Percentiles rank a stretch among this genome's conserved stretches.
Conservation (phyloP, 805 yeast genomes). For the Wickerhamomyces bisporus region DNA sequence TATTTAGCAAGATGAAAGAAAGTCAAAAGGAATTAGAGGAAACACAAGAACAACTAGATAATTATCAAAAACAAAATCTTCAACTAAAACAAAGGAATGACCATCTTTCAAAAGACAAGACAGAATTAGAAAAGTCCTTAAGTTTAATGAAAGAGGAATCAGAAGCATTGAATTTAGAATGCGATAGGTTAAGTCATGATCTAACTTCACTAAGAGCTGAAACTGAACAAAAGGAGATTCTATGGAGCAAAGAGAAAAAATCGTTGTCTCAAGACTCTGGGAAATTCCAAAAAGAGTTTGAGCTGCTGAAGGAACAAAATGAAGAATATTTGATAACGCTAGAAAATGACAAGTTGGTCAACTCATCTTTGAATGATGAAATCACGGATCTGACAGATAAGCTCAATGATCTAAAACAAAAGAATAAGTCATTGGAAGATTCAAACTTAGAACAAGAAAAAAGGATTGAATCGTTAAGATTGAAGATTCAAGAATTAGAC, state of each 20-base stretch:
- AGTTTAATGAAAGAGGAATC: slow-evolving; percentile 36
- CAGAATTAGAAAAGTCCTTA: slow-evolving; percentile 28
- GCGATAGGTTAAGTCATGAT: slow-evolving; percentile 42
- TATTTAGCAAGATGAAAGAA: slow-evolving; percentile 69
- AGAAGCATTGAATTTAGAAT: slow-evolving; percentile 45
- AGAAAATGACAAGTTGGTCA: slow-evolving; percentile 30
- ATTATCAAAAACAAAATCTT: slow-evolving; percentile 39
- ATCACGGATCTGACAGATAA: slow-evolving; percentile 28
- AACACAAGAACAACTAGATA: slow-evolving; percentile 44
- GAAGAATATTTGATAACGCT: slow-evolving; percentile 33
- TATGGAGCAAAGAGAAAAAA: slow-evolving; percentile 13
- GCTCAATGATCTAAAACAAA: slow-evolving; percentile 6
- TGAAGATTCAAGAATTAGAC: slow-evolving; percentile 2
- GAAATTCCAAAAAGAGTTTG: slow-evolving; percentile 35
- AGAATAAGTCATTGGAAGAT: background rate
- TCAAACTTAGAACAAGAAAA: background rate
- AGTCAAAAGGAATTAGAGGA: slow-evolving; percentile 57
- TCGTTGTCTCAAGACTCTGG: slow-evolving; percentile 4
- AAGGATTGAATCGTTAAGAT: slow-evolving; percentile 4
- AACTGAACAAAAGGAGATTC: slow-evolving; percentile 10
- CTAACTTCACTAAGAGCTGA: slow-evolving; percentile 35
- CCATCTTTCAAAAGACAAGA: slow-evolving; percentile 27
- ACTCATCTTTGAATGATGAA: slow-evolving; percentile 33
- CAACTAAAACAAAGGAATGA: slow-evolving; percentile 31
- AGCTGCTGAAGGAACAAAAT: slow-evolving; percentile 32